Evolutionary conservation across 169 alveolate genomes (phyloP).

Genomic region (Plasmodium berghei): DNA sequence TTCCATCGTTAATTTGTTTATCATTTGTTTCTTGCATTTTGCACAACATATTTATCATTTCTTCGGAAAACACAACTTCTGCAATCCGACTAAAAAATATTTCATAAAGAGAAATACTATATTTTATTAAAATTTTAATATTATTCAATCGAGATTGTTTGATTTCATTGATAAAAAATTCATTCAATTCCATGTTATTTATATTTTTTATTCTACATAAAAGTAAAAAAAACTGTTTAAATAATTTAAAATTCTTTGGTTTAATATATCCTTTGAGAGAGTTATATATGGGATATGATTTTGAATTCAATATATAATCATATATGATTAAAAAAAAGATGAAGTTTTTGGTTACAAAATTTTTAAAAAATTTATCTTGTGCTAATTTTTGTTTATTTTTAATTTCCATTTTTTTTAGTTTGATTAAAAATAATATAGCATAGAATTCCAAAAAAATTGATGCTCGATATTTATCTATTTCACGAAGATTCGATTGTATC

Average conservation of each 20-base stretch:
- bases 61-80: no score
- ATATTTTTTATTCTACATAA: slow-evolving; percentile 18
- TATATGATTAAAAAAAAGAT: slow-evolving; percentile 45
- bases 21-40: no score
- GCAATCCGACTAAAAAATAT: slow-evolving; percentile 20
- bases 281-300: slow-evolving; percentile 5
- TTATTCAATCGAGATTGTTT: slow-evolving; percentile 8
- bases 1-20: no score
- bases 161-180: slow-evolving; percentile 22
- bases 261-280: slow-evolving; percentile 14
- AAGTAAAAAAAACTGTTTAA: neutral
- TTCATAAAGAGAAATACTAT: slow-evolving; percentile 15
- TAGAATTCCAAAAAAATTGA: slow-evolving; percentile 14
- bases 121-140: slow-evolving; percentile 25
- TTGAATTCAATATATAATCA: slow-evolving; percentile 14
- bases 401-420: slow-evolving; percentile 36
- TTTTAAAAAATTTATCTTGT: slow-evolving; percentile 57
- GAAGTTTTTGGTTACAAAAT: slow-evolving; percentile 33
- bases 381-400: slow-evolving; percentile 43
- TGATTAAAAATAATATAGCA: slow-evolving; percentile 14
- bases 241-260: slow-evolving; percentile 1
- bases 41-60: no score
- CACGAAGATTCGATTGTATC: slow-evolving; percentile 1
- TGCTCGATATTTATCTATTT: slow-evolving; percentile 30
- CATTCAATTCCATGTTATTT: slow-evolving; percentile 1